phyloP scores from a whole-genome alignment of 2,329 filamentous ascomycete species.

The Alternaria solani region DNA sequence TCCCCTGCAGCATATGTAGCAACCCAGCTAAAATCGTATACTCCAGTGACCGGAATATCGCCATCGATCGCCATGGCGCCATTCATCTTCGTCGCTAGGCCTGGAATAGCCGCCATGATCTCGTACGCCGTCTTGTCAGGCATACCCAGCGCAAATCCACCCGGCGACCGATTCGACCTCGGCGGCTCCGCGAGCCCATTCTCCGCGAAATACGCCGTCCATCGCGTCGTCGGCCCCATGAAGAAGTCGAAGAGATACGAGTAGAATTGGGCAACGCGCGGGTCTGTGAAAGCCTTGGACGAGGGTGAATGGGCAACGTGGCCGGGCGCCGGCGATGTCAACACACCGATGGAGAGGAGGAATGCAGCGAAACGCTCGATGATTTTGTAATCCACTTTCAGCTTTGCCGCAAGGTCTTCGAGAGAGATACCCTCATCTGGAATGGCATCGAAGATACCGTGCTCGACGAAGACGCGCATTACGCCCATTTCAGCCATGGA shows the following conservation, averaged over 20 bases:
- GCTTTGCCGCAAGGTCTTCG: conserved; percentile 6
- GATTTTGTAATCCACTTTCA: conserved; percentile 9
- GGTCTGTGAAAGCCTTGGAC: conserved; percentile 10
- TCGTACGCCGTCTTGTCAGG: conserved; percentile 19
- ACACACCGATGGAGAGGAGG: conserved; percentile 6
- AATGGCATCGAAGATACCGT: conserved; percentile 14
- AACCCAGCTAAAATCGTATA: conserved; percentile 18
- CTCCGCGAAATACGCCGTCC: conserved; percentile 12
- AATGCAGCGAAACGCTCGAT: conserved; percentile 11
- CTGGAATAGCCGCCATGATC: conserved; percentile 13
- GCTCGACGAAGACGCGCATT: conserved; percentile 15
- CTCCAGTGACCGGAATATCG: conserved; percentile 10
- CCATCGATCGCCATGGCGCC: conserved; percentile 11
- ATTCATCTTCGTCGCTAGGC: conserved; percentile 11
- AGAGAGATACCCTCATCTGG: conserved; percentile 11
- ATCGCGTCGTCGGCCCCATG: conserved; percentile 9
- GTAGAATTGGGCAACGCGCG: conserved; percentile 11
- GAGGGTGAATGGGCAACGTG: conserved; percentile 13
- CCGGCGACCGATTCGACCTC: conserved; percentile 11
- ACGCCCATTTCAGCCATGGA: conserved; percentile 17
- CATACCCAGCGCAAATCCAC: conserved; percentile 10
- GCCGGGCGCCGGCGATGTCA: conserved; percentile 5
- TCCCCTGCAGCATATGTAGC: conserved; percentile 2
- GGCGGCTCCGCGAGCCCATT: conserved; percentile 15
- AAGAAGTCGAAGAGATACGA: conserved; percentile 17